Evolutionary conservation across 169 alveolate genomes (phyloP), one percentile per base, ranked within the genome.

Genomic region (Perkinsus marinus): DNA sequence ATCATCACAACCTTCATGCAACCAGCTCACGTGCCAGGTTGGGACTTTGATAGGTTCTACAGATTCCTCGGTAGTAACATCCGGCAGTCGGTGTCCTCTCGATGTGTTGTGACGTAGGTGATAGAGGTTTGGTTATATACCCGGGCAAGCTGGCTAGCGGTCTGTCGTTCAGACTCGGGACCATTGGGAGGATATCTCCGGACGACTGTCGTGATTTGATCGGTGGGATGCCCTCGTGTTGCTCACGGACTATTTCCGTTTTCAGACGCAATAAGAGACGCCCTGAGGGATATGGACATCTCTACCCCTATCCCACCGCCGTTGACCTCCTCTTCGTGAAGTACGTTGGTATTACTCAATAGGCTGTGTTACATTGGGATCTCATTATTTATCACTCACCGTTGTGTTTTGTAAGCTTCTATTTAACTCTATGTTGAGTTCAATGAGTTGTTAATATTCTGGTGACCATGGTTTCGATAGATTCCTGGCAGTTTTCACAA

Each of bases 71-170:
- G 79, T 57, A 6, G 9, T 13, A 57, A 41, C 19, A 41, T 41
- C 19, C 46, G 46, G n/a, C n/a, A n/a, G n/a, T n/a, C n/a, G n/a
- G n/a, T n/a, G n/a, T n/a, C n/a, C n/a, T n/a, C n/a, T n/a, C n/a
- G 68, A 43, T 17, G 68, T 43, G 93, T 90, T 92, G 91, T 41
- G 92, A 34, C 30, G 89, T 94, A 46, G 93, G 94, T 39, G 91
- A 90, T n/a, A 68, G 91, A 39, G 92, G 93, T 39, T 68, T 93
- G 17, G 95, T 95, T 22, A 94, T 95, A 39, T 94, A 95, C 91
- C 96, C 96, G 34, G 96, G 96, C 30, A 95, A 95, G 90, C 90
- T 94, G 68, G 92, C 96, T 43, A 93, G 91, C 39, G 95, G 93
- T 39, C 95, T 94, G 36, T 92, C 95, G 39, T 95, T 95, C 91